phyloP scores from a whole-genome alignment of 2,329 filamentous ascomycete genomes.

The Penicillium digitatum region DNA sequence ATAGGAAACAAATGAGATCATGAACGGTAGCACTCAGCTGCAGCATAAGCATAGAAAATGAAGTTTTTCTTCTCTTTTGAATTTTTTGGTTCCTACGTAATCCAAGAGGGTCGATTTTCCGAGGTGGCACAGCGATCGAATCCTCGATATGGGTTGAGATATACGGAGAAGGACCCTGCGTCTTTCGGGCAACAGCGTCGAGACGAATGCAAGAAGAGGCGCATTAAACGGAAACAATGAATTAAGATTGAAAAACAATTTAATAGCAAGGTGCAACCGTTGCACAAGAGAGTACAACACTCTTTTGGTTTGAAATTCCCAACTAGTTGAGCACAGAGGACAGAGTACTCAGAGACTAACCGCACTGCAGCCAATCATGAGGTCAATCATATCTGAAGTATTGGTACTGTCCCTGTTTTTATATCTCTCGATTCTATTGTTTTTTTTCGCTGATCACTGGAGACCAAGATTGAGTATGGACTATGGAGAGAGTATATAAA shows the following conservation, averaged over 20 bases:
- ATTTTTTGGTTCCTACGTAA: not conserved
- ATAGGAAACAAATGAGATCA: conserved; percentile 15
- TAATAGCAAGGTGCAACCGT: conserved; percentile 6
- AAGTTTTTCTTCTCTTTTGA: not conserved
- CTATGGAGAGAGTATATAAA: not conserved
- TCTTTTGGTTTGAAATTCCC: conserved; percentile 1
- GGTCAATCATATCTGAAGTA: conserved; percentile 6
- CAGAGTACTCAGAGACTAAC: conserved; percentile 1
- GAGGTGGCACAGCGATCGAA: conserved; percentile 22
- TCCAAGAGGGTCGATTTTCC: conserved; percentile 15
- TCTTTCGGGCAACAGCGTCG: conserved; percentile 11
- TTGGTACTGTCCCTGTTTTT: conserved; percentile 8
- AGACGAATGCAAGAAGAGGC: not conserved
- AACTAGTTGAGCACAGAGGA: not conserved
- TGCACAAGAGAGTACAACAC: conserved; percentile 9
- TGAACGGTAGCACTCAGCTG: conserved; percentile 11
- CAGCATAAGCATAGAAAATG: not conserved
- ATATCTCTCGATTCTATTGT: not conserved
- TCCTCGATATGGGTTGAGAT: conserved; percentile 15
- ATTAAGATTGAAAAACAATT: not conserved
- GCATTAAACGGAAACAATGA: not conserved
- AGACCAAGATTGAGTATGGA: not conserved
- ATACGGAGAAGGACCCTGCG: conserved; percentile 20
- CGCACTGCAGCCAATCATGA: conserved; percentile 20
- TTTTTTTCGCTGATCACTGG: not conserved